Evolutionary conservation across 2,329 filamentous ascomycete genomes (phyloP), one percentile per base, ranked within the genome.

Genomic region (Lasiodiplodia sp.): DNA sequence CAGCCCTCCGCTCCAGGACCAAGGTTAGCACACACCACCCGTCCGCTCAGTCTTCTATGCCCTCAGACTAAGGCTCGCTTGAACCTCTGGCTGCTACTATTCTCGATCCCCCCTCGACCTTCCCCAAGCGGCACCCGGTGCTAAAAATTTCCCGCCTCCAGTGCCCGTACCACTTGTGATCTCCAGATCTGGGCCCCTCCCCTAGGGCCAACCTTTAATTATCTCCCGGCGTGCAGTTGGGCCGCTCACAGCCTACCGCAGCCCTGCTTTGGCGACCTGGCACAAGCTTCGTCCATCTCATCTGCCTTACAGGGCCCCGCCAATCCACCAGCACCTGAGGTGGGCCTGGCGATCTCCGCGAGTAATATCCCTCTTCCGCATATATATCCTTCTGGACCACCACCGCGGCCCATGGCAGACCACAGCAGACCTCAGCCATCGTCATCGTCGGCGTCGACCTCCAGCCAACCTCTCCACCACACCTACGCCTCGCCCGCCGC

Each of bases 271-370:
- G 60, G 60, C 65, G 23, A 58, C 58, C 58, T 57, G 52, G 58
- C 38, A 49, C 67, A 68, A 65, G 67, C 67, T 65, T 68, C 51
- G 23, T 56, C 66, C 51, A 51, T 47, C 58, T 44, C 52, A 65
- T 65, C 67, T 68, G 57, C 67, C 58, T 57, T 67, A 67, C 65
- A 67, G 55, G 63, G 66, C 38, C 66, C 66, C 44, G 53, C 37
- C 66, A 53, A 67, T 67, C 63, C 47, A 21, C 63, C 37, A 66
- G 63, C 49, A 56, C 34, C 64, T 38, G 38, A 44, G 37, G 66
- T 68, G 66, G 66, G 57, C 57, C 67, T 68, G 57, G 67, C 51
- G 67, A 68, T 68, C 67, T 64, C 57, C 67, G 57, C 58, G 51
- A 49, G 49, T 64, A 68, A 68, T 68, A 52, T 53, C 57, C 57